Conservation (phyloP, 805 yeast species). For the Wickerhamomyces tratensis region DNA sequence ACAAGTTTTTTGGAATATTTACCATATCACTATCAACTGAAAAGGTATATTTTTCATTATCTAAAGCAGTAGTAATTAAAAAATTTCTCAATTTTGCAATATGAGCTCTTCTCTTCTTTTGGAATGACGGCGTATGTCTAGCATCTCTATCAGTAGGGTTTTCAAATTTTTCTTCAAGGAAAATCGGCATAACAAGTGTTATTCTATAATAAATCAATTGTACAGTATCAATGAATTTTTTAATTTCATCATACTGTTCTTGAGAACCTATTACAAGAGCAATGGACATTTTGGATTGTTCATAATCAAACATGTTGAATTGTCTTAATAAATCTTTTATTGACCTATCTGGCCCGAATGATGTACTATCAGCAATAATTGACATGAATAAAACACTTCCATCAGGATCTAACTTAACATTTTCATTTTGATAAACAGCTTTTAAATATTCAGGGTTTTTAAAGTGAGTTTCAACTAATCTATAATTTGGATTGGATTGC, state of each 20-base stretch:
- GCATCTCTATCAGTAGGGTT: conserved; percentile 5
- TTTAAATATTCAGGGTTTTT: not conserved
- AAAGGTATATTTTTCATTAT: conserved; percentile 18
- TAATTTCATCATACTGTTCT: conserved; percentile 3
- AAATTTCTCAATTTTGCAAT: conserved; percentile 21
- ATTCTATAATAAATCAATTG: conserved; percentile 5
- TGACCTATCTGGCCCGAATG: conserved; percentile 27
- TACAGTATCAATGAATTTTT: conserved; percentile 3
- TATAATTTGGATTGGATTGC: too few species aligned
- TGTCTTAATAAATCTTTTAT: conserved; percentile 25
- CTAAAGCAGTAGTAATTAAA: conserved; percentile 14
- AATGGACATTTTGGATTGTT: conserved; percentile 12
- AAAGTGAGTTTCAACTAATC: not conserved
- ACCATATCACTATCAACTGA: conserved; percentile 24
- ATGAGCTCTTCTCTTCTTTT: conserved; percentile 18
- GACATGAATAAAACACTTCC: not conserved
- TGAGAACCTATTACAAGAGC: conserved; percentile 10
- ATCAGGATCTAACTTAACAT: not conserved
- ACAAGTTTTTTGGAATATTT: conserved; percentile 14
- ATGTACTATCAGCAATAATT: conserved; percentile 17
- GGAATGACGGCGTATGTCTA: conserved; percentile 10
- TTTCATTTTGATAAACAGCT: not conserved
- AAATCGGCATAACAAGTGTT: conserved; percentile 11
- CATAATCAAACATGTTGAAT: conserved; percentile 19
- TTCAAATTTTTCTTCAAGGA: conserved; percentile 10